Evolutionary conservation across 2,329 filamentous ascomycete species (phyloP).

Genomic region (Colletotrichum coccodes): DNA sequence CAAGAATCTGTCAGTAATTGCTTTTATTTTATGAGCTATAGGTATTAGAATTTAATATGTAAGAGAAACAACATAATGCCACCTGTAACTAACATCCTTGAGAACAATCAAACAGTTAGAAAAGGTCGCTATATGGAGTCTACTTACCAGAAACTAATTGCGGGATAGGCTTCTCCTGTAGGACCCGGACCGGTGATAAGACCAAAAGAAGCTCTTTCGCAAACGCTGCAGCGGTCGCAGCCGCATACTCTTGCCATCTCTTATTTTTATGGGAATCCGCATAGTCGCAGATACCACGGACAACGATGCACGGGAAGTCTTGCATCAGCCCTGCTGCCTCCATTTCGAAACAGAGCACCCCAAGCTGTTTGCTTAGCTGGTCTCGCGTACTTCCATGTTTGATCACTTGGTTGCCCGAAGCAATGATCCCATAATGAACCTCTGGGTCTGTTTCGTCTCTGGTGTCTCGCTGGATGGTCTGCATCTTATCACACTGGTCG

Average conservation of each 20-base stretch:
- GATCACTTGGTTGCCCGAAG: conserved; percentile 48
- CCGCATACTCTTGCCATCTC: conserved; percentile 48
- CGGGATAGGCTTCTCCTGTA: too few species aligned
- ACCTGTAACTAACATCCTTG: too few species aligned
- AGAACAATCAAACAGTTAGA: too few species aligned
- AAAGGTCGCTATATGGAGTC: too few species aligned
- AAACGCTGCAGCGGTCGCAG: conserved; percentile 44
- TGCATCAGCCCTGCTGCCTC: conserved; percentile 42
- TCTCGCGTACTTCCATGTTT: conserved; percentile 46
- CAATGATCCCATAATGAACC: conserved; percentile 39
- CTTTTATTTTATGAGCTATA: too few species aligned
- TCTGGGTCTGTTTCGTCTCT: background rate
- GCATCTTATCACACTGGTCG: conserved; percentile 2
- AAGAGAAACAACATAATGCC: too few species aligned
- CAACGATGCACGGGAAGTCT: conserved; percentile 45
- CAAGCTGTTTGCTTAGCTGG: conserved; percentile 33
- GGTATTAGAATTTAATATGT: too few species aligned
- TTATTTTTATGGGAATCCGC: conserved; percentile 52
- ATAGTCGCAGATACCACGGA: conserved; percentile 53
- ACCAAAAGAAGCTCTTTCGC: conserved; percentile 33
- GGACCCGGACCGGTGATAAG: too few species aligned
- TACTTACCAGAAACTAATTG: too few species aligned
- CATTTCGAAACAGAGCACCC: conserved; percentile 43
- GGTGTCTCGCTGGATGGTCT: background rate
- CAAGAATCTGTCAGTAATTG: too few species aligned